Conservation (phyloP, 1,284 basidiomycete genomes). For the Fomitiporia mediterranea region DNA sequence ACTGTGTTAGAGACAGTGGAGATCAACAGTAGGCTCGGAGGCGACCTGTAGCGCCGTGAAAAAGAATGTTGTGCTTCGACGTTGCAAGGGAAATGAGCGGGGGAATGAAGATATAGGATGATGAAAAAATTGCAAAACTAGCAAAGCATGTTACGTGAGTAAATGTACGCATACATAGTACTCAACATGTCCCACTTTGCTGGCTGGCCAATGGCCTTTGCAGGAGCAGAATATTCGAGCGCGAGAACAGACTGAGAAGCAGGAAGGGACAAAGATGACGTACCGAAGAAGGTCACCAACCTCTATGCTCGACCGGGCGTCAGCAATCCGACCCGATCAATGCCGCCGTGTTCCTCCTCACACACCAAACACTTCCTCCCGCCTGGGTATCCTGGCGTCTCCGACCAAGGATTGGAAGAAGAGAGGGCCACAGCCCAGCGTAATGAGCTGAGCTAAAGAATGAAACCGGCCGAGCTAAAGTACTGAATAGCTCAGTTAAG, state of each 20-base stretch:
- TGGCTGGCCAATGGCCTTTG: background rate
- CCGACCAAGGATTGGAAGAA: too few species aligned
- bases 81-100: background rate
- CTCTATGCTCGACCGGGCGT: too few species aligned
- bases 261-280: background rate
- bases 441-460: too few species aligned
- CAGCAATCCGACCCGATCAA: too few species aligned
- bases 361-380: too few species aligned
- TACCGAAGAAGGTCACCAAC: background rate
- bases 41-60: background rate
- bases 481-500: background rate
- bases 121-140: background rate
- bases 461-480: background rate
- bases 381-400: too few species aligned
- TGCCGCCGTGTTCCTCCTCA: too few species aligned
- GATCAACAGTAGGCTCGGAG: background rate
- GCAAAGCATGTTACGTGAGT: background rate
- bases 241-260: background rate
- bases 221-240: background rate
- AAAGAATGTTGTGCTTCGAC: background rate
- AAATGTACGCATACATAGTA: background rate
- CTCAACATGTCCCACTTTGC: background rate
- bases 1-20: background rate
- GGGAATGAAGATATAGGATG: background rate
- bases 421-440: too few species aligned